A percentile compares a stretch with the other conserved stretches of the same genome.
These are phyloP conservation scores for Zopfochytrium polystomum DNA, from an alignment of 371 early-diverging fungal genomes.

Conservation along the genomic window DNA sequence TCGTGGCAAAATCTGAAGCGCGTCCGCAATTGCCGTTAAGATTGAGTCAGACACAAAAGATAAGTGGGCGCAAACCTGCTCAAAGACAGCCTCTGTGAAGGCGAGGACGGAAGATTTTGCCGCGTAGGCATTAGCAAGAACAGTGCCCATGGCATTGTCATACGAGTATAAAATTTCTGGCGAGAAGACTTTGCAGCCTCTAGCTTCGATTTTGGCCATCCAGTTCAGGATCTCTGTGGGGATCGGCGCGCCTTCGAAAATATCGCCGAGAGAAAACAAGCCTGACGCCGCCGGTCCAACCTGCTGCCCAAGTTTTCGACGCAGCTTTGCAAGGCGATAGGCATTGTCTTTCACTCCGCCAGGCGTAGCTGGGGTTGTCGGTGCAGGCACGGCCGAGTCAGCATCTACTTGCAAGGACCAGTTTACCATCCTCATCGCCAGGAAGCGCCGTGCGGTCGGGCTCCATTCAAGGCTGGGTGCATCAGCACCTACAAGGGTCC, in stretches of 20 bases:
- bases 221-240: slow-evolving; percentile 32
- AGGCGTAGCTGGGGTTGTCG: too few relatives aligned
- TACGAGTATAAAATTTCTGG: slow-evolving; percentile 38
- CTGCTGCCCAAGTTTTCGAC: too few relatives aligned
- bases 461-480: too few relatives aligned
- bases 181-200: slow-evolving; percentile 41
- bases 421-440: too few relatives aligned
- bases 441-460: too few relatives aligned
- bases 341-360: too few relatives aligned
- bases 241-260: slow-evolving; percentile 31
- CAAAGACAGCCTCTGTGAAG: slow-evolving; percentile 30
- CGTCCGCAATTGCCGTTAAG: slow-evolving; percentile 11
- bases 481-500: too few relatives aligned
- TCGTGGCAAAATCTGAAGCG: slow-evolving; percentile 40
- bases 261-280: slow-evolving; percentile 35
- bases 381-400: too few relatives aligned
- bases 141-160: slow-evolving; percentile 47
- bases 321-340: too few relatives aligned
- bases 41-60: slow-evolving; percentile 4
- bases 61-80: slow-evolving; percentile 28
- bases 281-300: too few relatives aligned
- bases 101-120: slow-evolving; percentile 14
- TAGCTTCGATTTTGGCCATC: slow-evolving; percentile 37
- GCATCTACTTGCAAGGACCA: too few relatives aligned
- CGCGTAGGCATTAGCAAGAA: slow-evolving; percentile 40